A percentile compares a stretch with the other conserved stretches of the same genome.
Conservation (phyloP, 23 red algal genomes). For the Gracilaria domingensis region DNA sequence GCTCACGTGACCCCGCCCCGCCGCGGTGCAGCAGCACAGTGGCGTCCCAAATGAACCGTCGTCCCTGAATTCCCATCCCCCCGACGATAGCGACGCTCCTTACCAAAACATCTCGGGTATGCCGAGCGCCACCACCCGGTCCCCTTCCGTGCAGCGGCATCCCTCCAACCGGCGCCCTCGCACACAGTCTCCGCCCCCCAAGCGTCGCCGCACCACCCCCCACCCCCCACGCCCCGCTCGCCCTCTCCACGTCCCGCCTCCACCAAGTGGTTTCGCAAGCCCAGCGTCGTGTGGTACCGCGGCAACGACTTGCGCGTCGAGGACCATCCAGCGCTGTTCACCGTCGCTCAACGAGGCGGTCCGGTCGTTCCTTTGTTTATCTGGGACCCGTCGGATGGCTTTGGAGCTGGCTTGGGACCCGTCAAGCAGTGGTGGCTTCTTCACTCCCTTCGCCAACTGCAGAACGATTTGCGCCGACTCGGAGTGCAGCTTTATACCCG, state of each 20-base stretch:
- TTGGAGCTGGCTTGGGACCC: slow-evolving; percentile 56
- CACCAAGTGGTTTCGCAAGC: slow-evolving; percentile 77
- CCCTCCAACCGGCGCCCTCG: slow-evolving; percentile 1
- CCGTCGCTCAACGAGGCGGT: slow-evolving; percentile 86
- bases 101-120: not conserved
- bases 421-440: slow-evolving; percentile 91
- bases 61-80: not conserved
- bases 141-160: slow-evolving; percentile 22
- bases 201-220: slow-evolving; percentile 31
- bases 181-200: slow-evolving; percentile 35
- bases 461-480: slow-evolving; percentile 69
- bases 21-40: too few relatives aligned
- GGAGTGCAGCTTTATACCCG: slow-evolving; percentile 83
- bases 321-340: slow-evolving; percentile 92
- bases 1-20: not conserved
- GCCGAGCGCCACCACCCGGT: not conserved
- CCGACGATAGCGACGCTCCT: not conserved
- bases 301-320: slow-evolving; percentile 95
- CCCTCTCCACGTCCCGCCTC: not conserved
- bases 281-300: slow-evolving; percentile 90
- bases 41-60: slow-evolving; percentile 1
- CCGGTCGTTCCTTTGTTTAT: slow-evolving; percentile 87
- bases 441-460: slow-evolving; percentile 65
- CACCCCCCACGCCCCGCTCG: not conserved
- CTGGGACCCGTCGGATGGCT: slow-evolving; percentile 67